Conservation (phyloP, 2,329 filamentous ascomycete genomes). For the Pestalotiopsis sp. region DNA sequence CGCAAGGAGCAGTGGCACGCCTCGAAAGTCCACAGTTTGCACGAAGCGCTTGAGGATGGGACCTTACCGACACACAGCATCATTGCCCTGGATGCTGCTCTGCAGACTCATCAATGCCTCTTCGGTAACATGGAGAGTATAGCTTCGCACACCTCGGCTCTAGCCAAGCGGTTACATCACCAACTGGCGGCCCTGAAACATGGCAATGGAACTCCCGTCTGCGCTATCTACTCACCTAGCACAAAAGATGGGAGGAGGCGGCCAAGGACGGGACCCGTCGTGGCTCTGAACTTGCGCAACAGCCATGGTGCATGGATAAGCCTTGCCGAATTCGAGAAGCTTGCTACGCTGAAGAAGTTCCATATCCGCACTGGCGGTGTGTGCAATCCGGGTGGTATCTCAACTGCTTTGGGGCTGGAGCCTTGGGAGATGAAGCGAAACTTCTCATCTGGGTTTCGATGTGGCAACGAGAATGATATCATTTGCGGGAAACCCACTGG, state of each 20-base stretch:
- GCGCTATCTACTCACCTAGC: slow-evolving; percentile 61
- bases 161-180: slow-evolving; percentile 62
- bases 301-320: slow-evolving; percentile 74
- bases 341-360: slow-evolving; percentile 76
- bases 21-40: slow-evolving; percentile 70
- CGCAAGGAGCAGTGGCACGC: slow-evolving; percentile 83
- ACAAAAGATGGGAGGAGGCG: slow-evolving; percentile 32
- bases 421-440: slow-evolving; percentile 84
- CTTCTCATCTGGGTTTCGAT: slow-evolving; percentile 82
- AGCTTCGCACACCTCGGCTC: slow-evolving; percentile 69
- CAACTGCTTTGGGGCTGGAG: slow-evolving; percentile 70
- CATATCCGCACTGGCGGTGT: slow-evolving; percentile 87
- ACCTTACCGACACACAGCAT: slow-evolving; percentile 91
- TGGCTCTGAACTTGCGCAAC: slow-evolving; percentile 82
- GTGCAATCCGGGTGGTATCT: slow-evolving; percentile 89
- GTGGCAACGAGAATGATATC: slow-evolving; percentile 81
- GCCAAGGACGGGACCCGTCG: slow-evolving; percentile 67
- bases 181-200: slow-evolving; percentile 67
- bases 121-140: slow-evolving; percentile 74
- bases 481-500: slow-evolving; percentile 86
- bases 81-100: slow-evolving; percentile 75
- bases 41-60: slow-evolving; percentile 87
- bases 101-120: slow-evolving; percentile 68
- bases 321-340: slow-evolving; percentile 83
- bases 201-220: slow-evolving; percentile 67